Evolutionary conservation across 176 grass and related monocot genomes (phyloP), one percentile per base, ranked within the genome.

Genomic region (Zoysia japonica): DNA sequence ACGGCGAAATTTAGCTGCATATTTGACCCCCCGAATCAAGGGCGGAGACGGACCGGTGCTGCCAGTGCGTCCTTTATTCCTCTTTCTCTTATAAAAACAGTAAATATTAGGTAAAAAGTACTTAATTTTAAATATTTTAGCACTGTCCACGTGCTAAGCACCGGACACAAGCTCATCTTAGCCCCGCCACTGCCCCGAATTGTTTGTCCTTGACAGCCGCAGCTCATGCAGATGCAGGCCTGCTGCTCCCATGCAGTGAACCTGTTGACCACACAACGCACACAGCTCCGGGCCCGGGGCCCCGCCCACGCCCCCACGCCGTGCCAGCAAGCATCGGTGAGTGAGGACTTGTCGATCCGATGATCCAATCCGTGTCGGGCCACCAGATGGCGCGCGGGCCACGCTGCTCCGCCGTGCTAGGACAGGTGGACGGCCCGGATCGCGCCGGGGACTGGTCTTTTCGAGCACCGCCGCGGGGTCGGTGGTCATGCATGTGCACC

Each of bases 311-410:
- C 43, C 28, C 28, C 28, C 67, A 53, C 67, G 65, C 36, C 72
- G 87, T 59, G 55, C 44, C 44, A 45, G 44, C 44, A 13, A 28
- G 77, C 87, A 61, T 73, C 61, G 77, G 63, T 28, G 43, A 51
- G 51, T 46, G 84, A 86, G 77, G 81, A 36, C 86, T 41, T 41
- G 82, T 82, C 82, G 82, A 84, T 88, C 70, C 75, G 74, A 71
- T 78, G 83, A 80, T 69, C 76, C 52, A 43, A 67, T 20, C 73
- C 77, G 52, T 89, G 82, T 85, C 87, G 67, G 82, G 14, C 80
- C 68, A 63, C 68, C 81, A 16, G 59, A 71, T 79, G 75, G 80
- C 61, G 3, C 0, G 20, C 2, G 39, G 77, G 49, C 0, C 84
- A 77, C 70, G 0, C 53, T 45, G 59, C 4, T 40, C 47, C 77